Conservation (phyloP, 2,329 filamentous ascomycete genomes). For the Cladosporium austrohemisphaericum region DNA sequence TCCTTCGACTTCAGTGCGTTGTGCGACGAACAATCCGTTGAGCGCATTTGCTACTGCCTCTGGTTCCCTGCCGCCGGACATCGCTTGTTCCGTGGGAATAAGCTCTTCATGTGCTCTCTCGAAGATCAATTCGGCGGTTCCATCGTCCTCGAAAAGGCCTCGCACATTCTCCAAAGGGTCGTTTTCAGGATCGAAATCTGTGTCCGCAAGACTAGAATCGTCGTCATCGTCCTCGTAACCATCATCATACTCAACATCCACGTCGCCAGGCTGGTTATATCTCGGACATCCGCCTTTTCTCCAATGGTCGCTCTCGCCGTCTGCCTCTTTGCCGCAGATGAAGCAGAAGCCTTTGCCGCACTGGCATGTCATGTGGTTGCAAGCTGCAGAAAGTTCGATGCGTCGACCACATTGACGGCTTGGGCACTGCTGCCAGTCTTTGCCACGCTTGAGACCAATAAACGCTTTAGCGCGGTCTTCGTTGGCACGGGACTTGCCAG, state of each 20-base stretch:
- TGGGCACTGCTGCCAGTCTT: conserved; percentile 17
- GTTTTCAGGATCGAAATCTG: neutral
- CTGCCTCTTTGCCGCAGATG: conserved; percentile 14
- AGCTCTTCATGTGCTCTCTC: neutral
- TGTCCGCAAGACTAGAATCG: neutral
- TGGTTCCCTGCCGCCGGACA: neutral
- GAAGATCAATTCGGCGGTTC: neutral
- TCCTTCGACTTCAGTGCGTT: too few species aligned
- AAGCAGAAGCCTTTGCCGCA: conserved; percentile 16
- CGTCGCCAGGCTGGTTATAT: conserved; percentile 10
- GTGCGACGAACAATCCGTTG: too few species aligned
- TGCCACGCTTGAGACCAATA: conserved; percentile 13
- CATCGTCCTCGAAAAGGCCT: neutral
- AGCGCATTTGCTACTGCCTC: too few species aligned
- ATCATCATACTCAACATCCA: neutral
- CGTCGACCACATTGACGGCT: conserved; percentile 8
- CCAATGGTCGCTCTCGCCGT: conserved; percentile 13
- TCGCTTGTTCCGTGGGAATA: neutral
- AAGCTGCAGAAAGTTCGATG: conserved; percentile 14
- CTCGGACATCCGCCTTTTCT: conserved; percentile 11
- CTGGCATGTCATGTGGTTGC: conserved; percentile 18
- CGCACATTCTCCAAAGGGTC: conserved; percentile 2
- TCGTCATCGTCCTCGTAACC: neutral
- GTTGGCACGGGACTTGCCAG: neutral
- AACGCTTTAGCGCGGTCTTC: conserved; percentile 11